These are phyloP conservation scores for Retiboletus flavoniger DNA, from an alignment of 1,284 basidiomycete genomes.

Conservation along the genomic window DNA sequence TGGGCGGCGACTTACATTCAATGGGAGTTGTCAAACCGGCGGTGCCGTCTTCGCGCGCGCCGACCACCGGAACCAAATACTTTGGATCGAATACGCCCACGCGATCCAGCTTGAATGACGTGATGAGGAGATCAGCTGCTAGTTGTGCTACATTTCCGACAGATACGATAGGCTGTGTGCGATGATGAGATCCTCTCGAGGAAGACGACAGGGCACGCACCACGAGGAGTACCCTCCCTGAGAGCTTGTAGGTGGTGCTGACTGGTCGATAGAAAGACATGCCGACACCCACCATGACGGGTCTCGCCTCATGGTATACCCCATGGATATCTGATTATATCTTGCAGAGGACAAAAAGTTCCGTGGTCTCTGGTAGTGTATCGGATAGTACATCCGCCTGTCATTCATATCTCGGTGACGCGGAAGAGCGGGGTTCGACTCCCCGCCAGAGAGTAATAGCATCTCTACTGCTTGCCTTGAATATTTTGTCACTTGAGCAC, in stretches of 20 bases:
- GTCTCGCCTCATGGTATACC: too few species aligned
- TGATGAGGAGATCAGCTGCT: constrained; percentile 69
- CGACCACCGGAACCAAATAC: constrained; percentile 67
- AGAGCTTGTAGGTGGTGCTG: constrained; percentile 33
- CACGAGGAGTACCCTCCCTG: constrained; percentile 50
- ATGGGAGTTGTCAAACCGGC: constrained; percentile 67
- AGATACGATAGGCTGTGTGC: constrained; percentile 71
- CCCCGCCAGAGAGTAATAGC: constrained; percentile 43
- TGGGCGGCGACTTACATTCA: constrained; percentile 53
- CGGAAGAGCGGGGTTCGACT: constrained; percentile 46
- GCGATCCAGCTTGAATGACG: constrained; percentile 57
- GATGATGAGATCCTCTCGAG: constrained; percentile 5
- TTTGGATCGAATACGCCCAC: constrained; percentile 62
- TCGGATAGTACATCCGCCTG: constrained; percentile 47
- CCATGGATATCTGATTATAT: background rate
- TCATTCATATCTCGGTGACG: constrained; percentile 27
- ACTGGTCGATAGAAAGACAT: constrained; percentile 44
- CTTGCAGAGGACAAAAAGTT: fast-evolving
- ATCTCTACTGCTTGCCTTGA: background rate
- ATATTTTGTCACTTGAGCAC: background rate
- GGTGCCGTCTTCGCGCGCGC: constrained; percentile 57
- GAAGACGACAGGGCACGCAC: constrained; percentile 35
- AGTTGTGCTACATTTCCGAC: constrained; percentile 78
- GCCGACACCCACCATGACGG: too few species aligned
- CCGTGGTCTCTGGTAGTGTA: constrained; percentile 42